Base-by-base conservation (phyloP, 2,329 filamentous ascomycete genomes). In the Arthroderma sp. region DNA sequence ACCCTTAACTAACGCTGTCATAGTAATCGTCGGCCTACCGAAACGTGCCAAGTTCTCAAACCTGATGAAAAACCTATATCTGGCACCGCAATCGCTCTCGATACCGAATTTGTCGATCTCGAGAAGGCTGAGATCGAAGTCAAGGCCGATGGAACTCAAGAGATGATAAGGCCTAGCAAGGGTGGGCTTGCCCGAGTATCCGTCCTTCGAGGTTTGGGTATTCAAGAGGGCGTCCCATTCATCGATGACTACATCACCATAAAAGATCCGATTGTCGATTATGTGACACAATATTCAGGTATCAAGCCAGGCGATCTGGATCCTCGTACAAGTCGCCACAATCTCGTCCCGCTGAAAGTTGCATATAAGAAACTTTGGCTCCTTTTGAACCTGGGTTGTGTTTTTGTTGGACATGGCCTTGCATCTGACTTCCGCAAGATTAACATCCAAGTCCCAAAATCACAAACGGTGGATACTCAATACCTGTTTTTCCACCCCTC, bases 281-380 rank as follows among this genome's bases (percentile, higher is more conserved):
- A 96, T 59, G 72, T 98, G 33, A 98, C 93, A 0, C 82, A 83
- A 38, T 96, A 86, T 68, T 96, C 89, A 0, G 91, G 91, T 36
- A 94, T 98, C 53, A 83, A 82, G 4, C 76, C 82, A 1, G 82
- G 83, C 22, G 91, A 98, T 58, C 72, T 98, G 6, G 87, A 94
- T 54, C 79, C 82, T 28, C 73, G 78, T 45, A 73, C 76, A n/a
- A 84, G 83, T 37, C 77, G 74, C 44, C 89, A 94, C 63, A 86
- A 86, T 44, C 75, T 96, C 0, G 80, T 96, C 6, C 76, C 83
- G 1, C 73, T 96, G 36, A 98, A 98, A 61, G 77, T 84, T 47
- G 88, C 86, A 1, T 98, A 96, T 72, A 98, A 98, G 66, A 95
- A 95, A 63, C 78, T 98, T 29, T 98, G 93, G 93, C 77, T 96